Conservation (phyloP, 768 basidiomycete species). For the Leccinellum rugosiceps region DNA sequence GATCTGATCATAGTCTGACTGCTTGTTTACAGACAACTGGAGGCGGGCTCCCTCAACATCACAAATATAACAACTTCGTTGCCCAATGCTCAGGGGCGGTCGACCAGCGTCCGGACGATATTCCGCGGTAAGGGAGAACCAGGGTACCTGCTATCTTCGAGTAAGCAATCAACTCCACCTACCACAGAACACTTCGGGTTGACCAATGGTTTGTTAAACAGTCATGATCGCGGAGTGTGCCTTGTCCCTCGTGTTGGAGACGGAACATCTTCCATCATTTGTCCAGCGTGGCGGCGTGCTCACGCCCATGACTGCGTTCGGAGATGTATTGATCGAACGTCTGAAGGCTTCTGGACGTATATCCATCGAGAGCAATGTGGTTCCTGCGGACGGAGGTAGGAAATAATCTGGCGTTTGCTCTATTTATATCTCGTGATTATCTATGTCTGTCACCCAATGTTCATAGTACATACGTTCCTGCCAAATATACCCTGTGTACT, state of each 20-base stretch:
- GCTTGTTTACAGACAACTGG: conserved; percentile 41
- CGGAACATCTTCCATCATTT: conserved; percentile 52
- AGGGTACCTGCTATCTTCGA: conserved; percentile 45
- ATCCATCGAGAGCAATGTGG: conserved; percentile 52
- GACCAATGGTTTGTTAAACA: conserved; percentile 23
- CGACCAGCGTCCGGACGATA: conserved; percentile 50
- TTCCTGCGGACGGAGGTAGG: conserved; percentile 8
- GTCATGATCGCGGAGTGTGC: conserved; percentile 82
- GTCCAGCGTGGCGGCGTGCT: conserved; percentile 72
- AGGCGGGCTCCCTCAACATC: conserved; percentile 57
- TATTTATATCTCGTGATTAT: background rate
- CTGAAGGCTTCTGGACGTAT: conserved; percentile 57
- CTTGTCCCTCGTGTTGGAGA: conserved; percentile 59
- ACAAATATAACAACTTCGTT: conserved; percentile 71
- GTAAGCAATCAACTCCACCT: background rate
- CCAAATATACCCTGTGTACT: background rate
- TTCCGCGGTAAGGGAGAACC: conserved; percentile 74
- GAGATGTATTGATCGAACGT: conserved; percentile 68
- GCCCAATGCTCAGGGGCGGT: conserved; percentile 38
- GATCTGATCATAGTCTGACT: conserved; percentile 1
- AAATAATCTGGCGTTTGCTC: conserved; percentile 1
- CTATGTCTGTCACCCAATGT: background rate
- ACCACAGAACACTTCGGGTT: background rate
- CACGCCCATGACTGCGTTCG: conserved; percentile 82
- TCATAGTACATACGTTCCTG: background rate